phyloP scores from a whole-genome alignment of 2,329 filamentous ascomycete genomes.

The Colletotrichum tofieldiae region DNA sequence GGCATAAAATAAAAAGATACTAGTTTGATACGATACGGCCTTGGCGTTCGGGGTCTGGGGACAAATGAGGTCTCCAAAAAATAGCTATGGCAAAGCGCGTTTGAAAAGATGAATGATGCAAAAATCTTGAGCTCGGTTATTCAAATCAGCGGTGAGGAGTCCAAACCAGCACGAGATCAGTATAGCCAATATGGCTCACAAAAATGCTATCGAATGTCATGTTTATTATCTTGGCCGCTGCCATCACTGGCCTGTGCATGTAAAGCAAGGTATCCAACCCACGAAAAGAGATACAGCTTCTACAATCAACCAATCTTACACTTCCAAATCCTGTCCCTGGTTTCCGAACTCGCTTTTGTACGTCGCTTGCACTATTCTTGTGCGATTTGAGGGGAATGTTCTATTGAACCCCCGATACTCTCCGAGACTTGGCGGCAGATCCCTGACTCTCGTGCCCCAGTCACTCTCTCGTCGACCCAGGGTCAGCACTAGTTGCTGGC shows the following conservation, averaged over 20 bases:
- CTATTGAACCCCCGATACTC: conserved; percentile 54
- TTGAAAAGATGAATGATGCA: neutral
- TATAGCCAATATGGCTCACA: neutral
- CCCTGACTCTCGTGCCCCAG: conserved; percentile 74
- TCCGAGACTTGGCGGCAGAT: conserved; percentile 74
- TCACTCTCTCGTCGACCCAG: conserved; percentile 73
- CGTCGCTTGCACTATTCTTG: conserved; percentile 7
- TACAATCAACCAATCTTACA: neutral
- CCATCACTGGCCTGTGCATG: neutral
- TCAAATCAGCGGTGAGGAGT: neutral
- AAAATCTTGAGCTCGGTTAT: neutral
- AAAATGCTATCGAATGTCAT: neutral
- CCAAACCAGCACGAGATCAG: neutral
- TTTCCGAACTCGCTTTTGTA: conserved; percentile 27
- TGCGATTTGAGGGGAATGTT: conserved; percentile 35
- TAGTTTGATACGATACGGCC: neutral
- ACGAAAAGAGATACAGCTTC: neutral
- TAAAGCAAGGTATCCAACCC: neutral
- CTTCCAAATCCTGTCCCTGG: neutral
- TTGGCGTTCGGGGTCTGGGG: too few relatives aligned
- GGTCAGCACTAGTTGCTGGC: conserved; percentile 74
- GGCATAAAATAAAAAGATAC: neutral
- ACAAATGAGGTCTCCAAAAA: neutral
- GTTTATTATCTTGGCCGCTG: neutral
- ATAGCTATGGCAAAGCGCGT: neutral